phyloP scores from a whole-genome alignment of 768 basidiomycete genomes.

The Paxillus ammoniavirescens region DNA sequence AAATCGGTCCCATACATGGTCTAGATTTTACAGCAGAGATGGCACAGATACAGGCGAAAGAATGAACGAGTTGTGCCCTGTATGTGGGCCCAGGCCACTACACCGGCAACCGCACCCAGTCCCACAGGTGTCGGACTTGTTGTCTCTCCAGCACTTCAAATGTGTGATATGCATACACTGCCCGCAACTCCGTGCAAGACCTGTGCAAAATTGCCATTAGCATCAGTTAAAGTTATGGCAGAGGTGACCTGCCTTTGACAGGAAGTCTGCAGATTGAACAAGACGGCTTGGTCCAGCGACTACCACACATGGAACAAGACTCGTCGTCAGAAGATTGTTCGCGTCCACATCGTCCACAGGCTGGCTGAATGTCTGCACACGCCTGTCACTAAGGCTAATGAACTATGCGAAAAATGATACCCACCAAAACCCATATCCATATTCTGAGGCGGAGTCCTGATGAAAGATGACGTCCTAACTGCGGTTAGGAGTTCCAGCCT shows the following conservation, averaged over 20 bases:
- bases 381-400: conserved; percentile 2
- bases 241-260: conserved; percentile 54
- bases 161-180: conserved; percentile 66
- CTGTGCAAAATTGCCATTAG: conserved; percentile 30
- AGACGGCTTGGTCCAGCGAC: conserved; percentile 42
- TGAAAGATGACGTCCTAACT: conserved; percentile 37
- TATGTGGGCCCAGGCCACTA: conserved; percentile 16
- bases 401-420: background rate
- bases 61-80: conserved; percentile 3
- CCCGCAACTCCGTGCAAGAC: conserved; percentile 60
- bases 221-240: background rate
- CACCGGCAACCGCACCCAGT: conserved; percentile 72
- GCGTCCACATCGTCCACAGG: conserved; percentile 45
- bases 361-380: conserved; percentile 44
- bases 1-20: background rate
- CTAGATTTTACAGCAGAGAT: background rate
- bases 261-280: conserved; percentile 79
- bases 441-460: conserved; percentile 22
- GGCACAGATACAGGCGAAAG: conserved; percentile 11
- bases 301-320: conserved; percentile 44
- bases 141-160: conserved; percentile 56
- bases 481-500: conserved; percentile 72
- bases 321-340: conserved; percentile 32
- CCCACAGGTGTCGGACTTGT: conserved; percentile 50
- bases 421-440: conserved; percentile 37